Conservation (phyloP, 495 filamentous ascomycete genomes). For the Penicillium riverlandense region DNA sequence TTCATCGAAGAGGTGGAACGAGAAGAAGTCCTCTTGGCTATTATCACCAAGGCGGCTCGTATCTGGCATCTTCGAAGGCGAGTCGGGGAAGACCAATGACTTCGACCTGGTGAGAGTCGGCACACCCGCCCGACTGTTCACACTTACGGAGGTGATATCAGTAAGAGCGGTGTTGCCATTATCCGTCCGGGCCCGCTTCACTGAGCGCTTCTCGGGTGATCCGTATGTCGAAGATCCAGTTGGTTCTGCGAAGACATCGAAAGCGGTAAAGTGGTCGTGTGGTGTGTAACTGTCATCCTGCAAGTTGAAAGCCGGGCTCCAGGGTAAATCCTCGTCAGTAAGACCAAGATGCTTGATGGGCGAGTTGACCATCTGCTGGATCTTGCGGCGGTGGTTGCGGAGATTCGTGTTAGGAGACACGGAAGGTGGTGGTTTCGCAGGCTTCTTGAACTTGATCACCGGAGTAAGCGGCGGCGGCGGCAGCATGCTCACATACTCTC, state of each 20-base stretch:
- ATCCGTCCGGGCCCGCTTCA: slow-evolving; percentile 54
- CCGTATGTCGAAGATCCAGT: slow-evolving; percentile 47
- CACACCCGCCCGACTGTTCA: slow-evolving; percentile 43
- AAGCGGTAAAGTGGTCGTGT: slow-evolving; percentile 44
- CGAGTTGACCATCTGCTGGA: slow-evolving; percentile 82
- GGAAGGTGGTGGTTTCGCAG: slow-evolving; percentile 73
- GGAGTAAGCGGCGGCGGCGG: slow-evolving; percentile 81
- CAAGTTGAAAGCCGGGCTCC: slow-evolving; percentile 73
- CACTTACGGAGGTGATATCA: slow-evolving; percentile 52
- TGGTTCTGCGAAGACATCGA: slow-evolving; percentile 69
- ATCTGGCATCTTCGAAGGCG: slow-evolving; percentile 40
- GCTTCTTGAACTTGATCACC: slow-evolving; percentile 75
- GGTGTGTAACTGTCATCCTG: slow-evolving; percentile 47
- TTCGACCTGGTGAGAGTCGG: slow-evolving; percentile 28
- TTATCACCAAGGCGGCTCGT: slow-evolving; percentile 49
- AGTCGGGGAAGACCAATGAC: slow-evolving; percentile 40
- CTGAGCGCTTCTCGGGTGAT: slow-evolving; percentile 71
- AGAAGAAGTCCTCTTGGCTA: slow-evolving; percentile 56
- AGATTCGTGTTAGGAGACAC: slow-evolving; percentile 92
- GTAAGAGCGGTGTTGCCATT: slow-evolving; percentile 45
- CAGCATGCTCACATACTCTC: slow-evolving; percentile 51
- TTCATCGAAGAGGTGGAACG: slow-evolving; percentile 52
- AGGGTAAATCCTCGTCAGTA: slow-evolving; percentile 55
- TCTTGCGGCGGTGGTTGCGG: slow-evolving; percentile 80
- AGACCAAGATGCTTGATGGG: slow-evolving; percentile 67